phyloP scores from a whole-genome alignment of 2,329 filamentous ascomycete species.

The Aspergillus ibericus region DNA sequence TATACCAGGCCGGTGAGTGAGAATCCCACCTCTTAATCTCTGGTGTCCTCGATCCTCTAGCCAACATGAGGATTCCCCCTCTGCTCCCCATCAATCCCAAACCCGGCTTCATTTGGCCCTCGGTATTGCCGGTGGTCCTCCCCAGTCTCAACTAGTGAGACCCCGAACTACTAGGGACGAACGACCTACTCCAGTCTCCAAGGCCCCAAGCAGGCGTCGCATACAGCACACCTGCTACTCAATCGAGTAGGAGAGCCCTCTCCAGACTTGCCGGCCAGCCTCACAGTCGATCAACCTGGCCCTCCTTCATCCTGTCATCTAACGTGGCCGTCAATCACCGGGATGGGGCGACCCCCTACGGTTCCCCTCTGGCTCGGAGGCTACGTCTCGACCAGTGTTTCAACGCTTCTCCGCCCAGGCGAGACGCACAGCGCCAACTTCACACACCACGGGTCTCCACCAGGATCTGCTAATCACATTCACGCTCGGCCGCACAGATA shows the following conservation, averaged over 20 bases:
- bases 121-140: neutral
- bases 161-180: neutral
- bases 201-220: neutral
- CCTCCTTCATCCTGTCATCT: conserved; percentile 8
- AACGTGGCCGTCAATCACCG: neutral
- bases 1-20: too few relatives aligned
- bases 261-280: neutral
- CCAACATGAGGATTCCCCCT: neutral
- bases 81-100: conserved; percentile 3
- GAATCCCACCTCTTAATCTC: too few relatives aligned
- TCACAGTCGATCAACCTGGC: neutral
- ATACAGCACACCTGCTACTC: neutral
- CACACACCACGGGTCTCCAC: neutral
- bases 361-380: neutral
- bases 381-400: conserved; percentile 26
- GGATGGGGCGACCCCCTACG: neutral
- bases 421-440: neutral
- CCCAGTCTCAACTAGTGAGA: neutral
- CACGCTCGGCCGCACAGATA: neutral
- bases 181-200: neutral
- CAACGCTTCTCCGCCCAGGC: conserved; percentile 9
- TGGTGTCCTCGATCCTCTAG: too few relatives aligned
- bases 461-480: neutral
- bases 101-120: neutral
- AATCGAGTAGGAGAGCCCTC: neutral